phyloP scores from a whole-genome alignment of 1,284 basidiomycete species.

The Leucoagaricus sp. region DNA sequence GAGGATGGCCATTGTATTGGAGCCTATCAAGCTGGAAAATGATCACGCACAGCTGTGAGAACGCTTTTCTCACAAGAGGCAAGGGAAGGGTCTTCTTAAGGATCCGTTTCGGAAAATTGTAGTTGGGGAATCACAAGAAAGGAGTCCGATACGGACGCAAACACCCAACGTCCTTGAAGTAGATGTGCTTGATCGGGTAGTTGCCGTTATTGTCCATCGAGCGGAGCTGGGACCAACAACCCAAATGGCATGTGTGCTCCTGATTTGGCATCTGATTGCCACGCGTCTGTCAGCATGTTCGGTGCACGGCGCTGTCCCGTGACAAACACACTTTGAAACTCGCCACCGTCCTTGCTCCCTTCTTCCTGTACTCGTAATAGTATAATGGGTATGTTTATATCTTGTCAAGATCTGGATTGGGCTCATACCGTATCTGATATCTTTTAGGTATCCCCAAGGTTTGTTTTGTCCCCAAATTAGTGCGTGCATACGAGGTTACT shows the following conservation, averaged over 20 bases:
- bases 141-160: conserved; percentile 9
- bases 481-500: conserved; percentile 12
- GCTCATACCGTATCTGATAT: conserved; percentile 1
- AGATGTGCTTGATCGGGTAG: neutral
- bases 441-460: conserved; percentile 62
- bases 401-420: neutral
- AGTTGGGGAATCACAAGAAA: neutral
- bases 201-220: neutral
- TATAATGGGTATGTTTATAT: conserved; percentile 34
- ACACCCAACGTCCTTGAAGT: neutral
- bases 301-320: conserved; percentile 7
- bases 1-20: neutral
- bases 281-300: neutral
- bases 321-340: conserved; percentile 10
- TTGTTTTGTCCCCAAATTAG: conserved; percentile 21
- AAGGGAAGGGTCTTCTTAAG: neutral
- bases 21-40: neutral
- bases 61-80: neutral
- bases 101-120: conserved; percentile 1
- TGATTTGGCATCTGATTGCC: neutral
- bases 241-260: neutral
- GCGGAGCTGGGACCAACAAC: neutral
- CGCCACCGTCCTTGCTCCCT: conserved; percentile 10
- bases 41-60: conserved; percentile 1
- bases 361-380: conserved; percentile 17